Evolutionary conservation across 2,329 filamentous ascomycete genomes (phyloP).

Genomic region (Amesomyces nigricolor): DNA sequence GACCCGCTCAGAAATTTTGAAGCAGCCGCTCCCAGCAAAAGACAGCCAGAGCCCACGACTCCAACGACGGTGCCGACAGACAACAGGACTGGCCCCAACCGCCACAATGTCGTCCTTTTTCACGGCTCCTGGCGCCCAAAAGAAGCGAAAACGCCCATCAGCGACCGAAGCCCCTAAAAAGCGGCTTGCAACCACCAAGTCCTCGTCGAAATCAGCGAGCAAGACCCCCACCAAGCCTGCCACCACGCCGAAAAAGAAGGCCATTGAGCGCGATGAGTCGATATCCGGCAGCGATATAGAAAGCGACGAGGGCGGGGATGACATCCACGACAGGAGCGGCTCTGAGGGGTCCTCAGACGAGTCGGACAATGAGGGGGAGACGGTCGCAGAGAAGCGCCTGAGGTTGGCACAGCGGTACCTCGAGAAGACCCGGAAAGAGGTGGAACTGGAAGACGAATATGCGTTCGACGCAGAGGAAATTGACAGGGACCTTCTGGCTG

Average conservation of each 20-base stretch:
- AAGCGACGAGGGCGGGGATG: constrained; percentile 49
- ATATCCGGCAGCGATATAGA: constrained; percentile 80
- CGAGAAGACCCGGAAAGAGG: constrained; percentile 78
- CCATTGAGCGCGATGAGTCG: constrained; percentile 44
- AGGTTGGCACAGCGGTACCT: constrained; percentile 89
- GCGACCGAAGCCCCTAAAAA: constrained; percentile 55
- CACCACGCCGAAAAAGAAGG: constrained; percentile 36
- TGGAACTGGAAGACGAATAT: constrained; percentile 58
- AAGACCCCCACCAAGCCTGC: constrained; percentile 40
- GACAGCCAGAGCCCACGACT: constrained; percentile 1
- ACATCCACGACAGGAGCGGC: constrained; percentile 34
- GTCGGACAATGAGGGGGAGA: constrained; percentile 76
- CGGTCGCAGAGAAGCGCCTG: constrained; percentile 79
- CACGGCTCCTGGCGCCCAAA: constrained; percentile 76
- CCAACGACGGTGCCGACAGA: constrained; percentile 26
- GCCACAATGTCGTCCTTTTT: constrained; percentile 88
- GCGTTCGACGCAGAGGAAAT: constrained; percentile 94
- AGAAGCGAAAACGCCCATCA: constrained; percentile 75
- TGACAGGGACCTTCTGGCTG: constrained; percentile 85
- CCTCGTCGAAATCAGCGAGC: constrained; percentile 37
- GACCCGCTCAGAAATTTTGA: constrained; percentile 34
- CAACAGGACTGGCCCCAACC: constrained; percentile 22
- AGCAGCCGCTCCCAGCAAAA: constrained; percentile 14
- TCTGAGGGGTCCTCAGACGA: constrained; percentile 48
- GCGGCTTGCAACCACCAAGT: constrained; percentile 46